Base-by-base conservation (phyloP, 116 monocot species). In the Phalaenopsis hybrid region DNA sequence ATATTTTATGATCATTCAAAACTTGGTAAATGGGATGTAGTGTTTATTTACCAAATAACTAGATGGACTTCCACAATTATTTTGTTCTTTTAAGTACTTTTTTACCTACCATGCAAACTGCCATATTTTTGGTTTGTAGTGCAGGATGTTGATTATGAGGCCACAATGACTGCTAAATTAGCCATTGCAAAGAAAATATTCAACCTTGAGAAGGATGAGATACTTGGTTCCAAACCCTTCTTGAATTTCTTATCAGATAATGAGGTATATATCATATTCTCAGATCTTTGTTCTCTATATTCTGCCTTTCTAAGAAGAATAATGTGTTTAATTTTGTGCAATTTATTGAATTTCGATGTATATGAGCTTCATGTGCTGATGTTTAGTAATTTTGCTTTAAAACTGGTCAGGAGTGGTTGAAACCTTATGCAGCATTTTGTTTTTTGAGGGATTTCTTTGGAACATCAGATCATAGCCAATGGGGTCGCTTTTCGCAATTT, bases 131-230 rank as follows among this genome's bases (percentile, higher is more conserved):
- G 28, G 28, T 28, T 17, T 1, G 85, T 79, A 73, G 58, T 83
- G 78, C 89, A 96, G 96, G 84, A 92, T 85, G 94, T 96, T 80
- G 94, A 96, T 55, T 96, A 96, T 85, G 96, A 96, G 81, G 92
- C 88, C 74, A 86, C 94, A 48, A 85, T 96, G 92, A 85, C 90
- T 75, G 81, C 88, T 68, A 96, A 96, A 86, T 81, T 96, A 75
- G 93, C 89, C 61, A 93, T 93, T 85, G 93, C 96, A 21, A 91
- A 87, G 86, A 93, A 93, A 88, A 76, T 96, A 68, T 96, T 96
- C 80, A 81, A 84, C 57, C 59, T 90, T 76, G 90, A 93, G 84
- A 93, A 96, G 78, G 85, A 90, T 84, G 79, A 77, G 79, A 81
- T 93, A 75, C 87, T 96, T 37, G 89, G 83, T 76, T 96, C 90